Percentiles rank a stretch among this genome's conserved stretches.
Conservation (phyloP, 257 asterid genomes). For the Ehretia macrophylla region DNA sequence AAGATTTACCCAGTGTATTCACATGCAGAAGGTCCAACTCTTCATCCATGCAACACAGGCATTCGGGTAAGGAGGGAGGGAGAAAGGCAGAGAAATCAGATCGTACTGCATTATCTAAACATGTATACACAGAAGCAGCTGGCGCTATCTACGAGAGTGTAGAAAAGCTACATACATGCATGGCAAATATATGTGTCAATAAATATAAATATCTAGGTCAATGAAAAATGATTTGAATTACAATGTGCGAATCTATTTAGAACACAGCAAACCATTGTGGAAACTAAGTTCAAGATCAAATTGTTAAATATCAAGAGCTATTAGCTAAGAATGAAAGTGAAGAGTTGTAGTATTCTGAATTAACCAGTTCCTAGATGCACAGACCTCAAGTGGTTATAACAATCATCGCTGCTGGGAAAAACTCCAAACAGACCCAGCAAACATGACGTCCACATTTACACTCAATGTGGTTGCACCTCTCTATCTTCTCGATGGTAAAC, state of each 20-base stretch:
- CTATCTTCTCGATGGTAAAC: constrained; percentile 78
- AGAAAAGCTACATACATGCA: not conserved
- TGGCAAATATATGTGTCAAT: too few relatives aligned
- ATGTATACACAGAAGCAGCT: not conserved
- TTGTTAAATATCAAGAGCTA: too few relatives aligned
- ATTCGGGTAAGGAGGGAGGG: too few relatives aligned
- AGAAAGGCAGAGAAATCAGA: not conserved
- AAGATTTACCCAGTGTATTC: too few relatives aligned
- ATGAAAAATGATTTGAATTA: too few relatives aligned
- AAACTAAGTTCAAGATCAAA: too few relatives aligned
- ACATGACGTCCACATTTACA: constrained; percentile 81
- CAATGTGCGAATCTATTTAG: too few relatives aligned
- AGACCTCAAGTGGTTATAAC: constrained; percentile 70
- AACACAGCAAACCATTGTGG: too few relatives aligned
- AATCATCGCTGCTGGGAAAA: constrained; percentile 42
- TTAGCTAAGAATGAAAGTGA: too few relatives aligned
- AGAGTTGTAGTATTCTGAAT: constrained; percentile 3
- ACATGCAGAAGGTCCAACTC: too few relatives aligned
- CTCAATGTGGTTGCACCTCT: constrained; percentile 84
- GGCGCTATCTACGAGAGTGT: not conserved
- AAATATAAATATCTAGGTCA: constrained; percentile 11
- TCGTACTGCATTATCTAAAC: not conserved
- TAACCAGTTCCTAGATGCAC: constrained; percentile 42
- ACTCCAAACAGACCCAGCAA: constrained; percentile 80
- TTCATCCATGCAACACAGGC: not conserved